Conservation (phyloP, 352 stramenopile species). For the Phytophthora capsici region DNA sequence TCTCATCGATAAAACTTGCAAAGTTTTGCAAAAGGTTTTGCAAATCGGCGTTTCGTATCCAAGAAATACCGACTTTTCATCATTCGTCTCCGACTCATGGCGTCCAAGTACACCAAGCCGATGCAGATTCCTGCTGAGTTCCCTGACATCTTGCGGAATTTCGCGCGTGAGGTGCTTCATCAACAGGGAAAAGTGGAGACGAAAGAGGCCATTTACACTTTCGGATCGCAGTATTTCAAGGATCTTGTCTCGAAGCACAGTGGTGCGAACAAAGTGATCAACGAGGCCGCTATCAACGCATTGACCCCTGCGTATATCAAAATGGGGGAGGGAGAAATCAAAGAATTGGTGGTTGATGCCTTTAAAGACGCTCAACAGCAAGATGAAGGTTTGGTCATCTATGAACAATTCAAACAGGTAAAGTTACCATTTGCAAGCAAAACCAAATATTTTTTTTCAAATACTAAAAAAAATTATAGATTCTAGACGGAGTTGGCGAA, state of each 20-base stretch:
- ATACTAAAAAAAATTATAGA: constrained; percentile 16
- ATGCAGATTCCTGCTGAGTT: constrained; percentile 80
- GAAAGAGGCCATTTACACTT: constrained; percentile 82
- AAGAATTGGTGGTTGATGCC: constrained; percentile 46
- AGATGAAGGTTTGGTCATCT: constrained; percentile 45
- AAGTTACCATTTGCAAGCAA: no score
- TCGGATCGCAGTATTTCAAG: constrained; percentile 74
- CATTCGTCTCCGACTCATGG: constrained; percentile 43
- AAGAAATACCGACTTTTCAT: constrained; percentile 23
- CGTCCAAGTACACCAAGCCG: constrained; percentile 86
- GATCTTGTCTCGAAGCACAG: constrained; percentile 54
- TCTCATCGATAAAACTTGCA: neutral
- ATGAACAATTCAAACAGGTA: constrained; percentile 57
- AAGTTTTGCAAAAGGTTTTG: neutral
- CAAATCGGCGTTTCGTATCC: constrained; percentile 22
- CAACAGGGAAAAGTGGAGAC: constrained; percentile 85
- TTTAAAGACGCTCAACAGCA: constrained; percentile 57
- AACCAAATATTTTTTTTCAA: no score
- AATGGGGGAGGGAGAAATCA: constrained; percentile 61
- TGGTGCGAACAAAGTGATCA: constrained; percentile 15
- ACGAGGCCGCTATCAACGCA: constrained; percentile 13
- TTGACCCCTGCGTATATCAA: constrained; percentile 65
- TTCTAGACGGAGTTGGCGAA: constrained; percentile 50
- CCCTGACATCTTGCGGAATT: constrained; percentile 72
- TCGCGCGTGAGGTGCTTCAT: constrained; percentile 83